Evolutionary conservation across 257 asterid species (phyloP).

Genomic region (Solanum pennellii): DNA sequence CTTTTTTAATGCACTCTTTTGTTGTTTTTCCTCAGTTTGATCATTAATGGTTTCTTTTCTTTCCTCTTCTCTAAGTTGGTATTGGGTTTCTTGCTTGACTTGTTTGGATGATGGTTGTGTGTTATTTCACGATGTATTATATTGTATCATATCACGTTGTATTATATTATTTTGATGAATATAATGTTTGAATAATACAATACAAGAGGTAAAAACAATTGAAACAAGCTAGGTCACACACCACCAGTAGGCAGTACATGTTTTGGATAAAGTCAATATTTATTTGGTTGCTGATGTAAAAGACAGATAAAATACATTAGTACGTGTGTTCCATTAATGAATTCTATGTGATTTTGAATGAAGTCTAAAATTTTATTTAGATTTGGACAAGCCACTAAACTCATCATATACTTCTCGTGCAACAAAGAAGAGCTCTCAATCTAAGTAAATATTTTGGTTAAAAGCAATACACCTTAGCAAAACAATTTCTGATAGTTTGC

Average conservation of each 20-base stretch:
- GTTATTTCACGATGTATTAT: not conserved
- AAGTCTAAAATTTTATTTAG: slow-evolving; percentile 10
- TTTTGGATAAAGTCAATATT: slow-evolving; percentile 1
- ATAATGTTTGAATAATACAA: no score
- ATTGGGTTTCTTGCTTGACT: not conserved
- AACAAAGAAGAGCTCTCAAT: slow-evolving; percentile 20
- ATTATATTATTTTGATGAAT: not conserved
- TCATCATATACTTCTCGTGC: slow-evolving; percentile 30
- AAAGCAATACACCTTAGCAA: slow-evolving; percentile 3
- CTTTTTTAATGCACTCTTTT: not conserved
- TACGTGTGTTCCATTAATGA: slow-evolving; percentile 10
- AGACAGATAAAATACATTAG: slow-evolving; percentile 24
- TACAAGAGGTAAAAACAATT: no score
- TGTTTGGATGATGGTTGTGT: not conserved
- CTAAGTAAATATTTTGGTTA: slow-evolving; percentile 22
- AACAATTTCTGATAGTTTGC: slow-evolving; percentile 7
- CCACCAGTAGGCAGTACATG: no score
- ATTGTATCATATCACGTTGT: no score
- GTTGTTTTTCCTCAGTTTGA: not conserved
- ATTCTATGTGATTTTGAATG: not conserved
- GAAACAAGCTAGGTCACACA: no score
- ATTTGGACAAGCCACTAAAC: slow-evolving; percentile 41
- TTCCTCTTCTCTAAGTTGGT: not conserved
- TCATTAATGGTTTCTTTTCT: not conserved
- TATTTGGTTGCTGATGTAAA: slow-evolving; percentile 41